Evolutionary conservation across 768 basidiomycete species (phyloP).

Genomic region (Boletus rex-veris): DNA sequence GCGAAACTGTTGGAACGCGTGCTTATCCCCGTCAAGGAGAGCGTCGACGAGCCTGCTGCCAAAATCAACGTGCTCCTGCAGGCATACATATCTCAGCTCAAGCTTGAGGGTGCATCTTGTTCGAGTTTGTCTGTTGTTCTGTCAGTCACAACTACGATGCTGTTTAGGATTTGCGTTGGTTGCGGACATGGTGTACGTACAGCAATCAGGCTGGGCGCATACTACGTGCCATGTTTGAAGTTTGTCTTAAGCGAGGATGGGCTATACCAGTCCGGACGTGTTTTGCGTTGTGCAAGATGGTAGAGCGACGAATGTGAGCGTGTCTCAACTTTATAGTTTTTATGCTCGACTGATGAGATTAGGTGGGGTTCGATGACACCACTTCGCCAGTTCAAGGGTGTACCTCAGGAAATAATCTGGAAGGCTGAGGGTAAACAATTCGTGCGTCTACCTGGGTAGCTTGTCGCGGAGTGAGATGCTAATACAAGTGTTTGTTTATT

Average conservation of each 20-base stretch:
- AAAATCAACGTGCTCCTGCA: slow-evolving; percentile 79
- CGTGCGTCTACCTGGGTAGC: slow-evolving; percentile 42
- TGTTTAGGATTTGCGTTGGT: slow-evolving; percentile 2
- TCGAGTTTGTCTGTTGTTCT: neutral
- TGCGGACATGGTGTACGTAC: slow-evolving; percentile 85
- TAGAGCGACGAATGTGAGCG: slow-evolving; percentile 75
- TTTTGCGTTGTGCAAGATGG: slow-evolving; percentile 95
- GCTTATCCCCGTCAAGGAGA: slow-evolving; percentile 89
- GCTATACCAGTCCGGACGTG: slow-evolving; percentile 89
- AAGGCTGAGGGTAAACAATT: slow-evolving; percentile 98
- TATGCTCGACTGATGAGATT: neutral
- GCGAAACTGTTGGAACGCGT: slow-evolving; percentile 3
- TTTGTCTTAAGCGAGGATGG: slow-evolving; percentile 78
- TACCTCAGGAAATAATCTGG: slow-evolving; percentile 78
- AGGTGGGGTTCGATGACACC: slow-evolving; percentile 99
- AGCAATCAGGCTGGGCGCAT: slow-evolving; percentile 88
- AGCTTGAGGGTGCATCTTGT: slow-evolving; percentile 24
- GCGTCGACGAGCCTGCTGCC: slow-evolving; percentile 92
- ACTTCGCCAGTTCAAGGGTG: slow-evolving; percentile 90
- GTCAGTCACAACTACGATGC: neutral
- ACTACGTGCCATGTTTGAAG: slow-evolving; percentile 3
- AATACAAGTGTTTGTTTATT: neutral
- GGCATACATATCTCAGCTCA: slow-evolving; percentile 4
- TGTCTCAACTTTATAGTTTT: neutral
- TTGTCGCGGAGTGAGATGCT: neutral